Base-by-base conservation (phyloP, 257 asterid genomes). In the Ilex asprella region DNA sequence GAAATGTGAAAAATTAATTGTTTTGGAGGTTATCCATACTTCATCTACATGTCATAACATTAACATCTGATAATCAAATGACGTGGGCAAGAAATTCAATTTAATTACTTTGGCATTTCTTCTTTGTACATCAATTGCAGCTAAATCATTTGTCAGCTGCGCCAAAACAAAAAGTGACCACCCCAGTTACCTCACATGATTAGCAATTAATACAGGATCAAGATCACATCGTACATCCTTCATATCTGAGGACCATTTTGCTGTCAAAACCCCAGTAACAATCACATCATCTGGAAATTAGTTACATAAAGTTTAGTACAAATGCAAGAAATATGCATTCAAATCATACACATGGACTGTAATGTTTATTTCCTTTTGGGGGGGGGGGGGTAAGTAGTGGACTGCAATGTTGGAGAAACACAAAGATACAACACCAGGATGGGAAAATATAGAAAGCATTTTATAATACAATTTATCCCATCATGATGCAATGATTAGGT, bases 141-240 rank as follows among this genome's bases (percentile, higher is more conserved):
- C 10, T 46, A 14, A 46, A 46, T 10, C n/a, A 10, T 46, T 53
- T 53, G 10, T 7, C 57, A 7, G 27, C 2, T 8, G n/a, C 2
- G 3, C 15, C 30, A 4, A 50, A 53, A 53, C 30, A 15, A 53
- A 16, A 53, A 15, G 15, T 1, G 30, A 35, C 32, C 67, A 56
- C 58, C 56, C 21, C 0, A 30, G 21, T 71, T 80, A 87, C 99
- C 99, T 89, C 70, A 87, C 79, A 74, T 81, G 70, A 70, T 93
- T 93, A 62, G 99, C 97, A 76, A 87, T 67, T 76, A 93, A 70
- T 62, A 93, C 94, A 61, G 99, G 99, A 39, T 93, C 99, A 73
- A 93, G 97, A 78, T 93, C 97, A 67, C 95, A 93, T 15, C 99
- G 99, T 64, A 93, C 99, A 39, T 82, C 95, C 78, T 78, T 93